Conservation (phyloP, 352 stramenopile genomes). For the Globisporangium emineosum region DNA sequence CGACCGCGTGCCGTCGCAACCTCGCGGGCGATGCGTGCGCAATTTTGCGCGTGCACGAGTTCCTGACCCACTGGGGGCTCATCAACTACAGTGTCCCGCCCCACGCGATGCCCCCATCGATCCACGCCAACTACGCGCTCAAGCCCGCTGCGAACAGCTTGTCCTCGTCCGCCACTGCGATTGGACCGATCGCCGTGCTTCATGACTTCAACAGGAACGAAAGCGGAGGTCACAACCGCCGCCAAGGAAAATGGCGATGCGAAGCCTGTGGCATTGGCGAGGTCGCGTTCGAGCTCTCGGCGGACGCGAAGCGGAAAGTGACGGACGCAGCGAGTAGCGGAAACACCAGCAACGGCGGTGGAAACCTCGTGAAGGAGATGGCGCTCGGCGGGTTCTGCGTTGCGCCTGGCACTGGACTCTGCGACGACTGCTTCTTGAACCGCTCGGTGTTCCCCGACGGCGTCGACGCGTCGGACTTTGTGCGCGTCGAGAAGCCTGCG, state of each 20-base stretch:
- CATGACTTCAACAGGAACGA: constrained; percentile 17
- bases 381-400: constrained; percentile 41
- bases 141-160: constrained; percentile 20
- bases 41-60: constrained; percentile 85
- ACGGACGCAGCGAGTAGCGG: constrained; percentile 16
- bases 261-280: constrained; percentile 41
- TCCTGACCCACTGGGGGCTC: constrained; percentile 81
- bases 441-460: constrained; percentile 50
- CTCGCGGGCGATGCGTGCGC: constrained; percentile 75
- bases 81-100: constrained; percentile 85
- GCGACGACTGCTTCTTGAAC: constrained; percentile 61
- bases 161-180: neutral
- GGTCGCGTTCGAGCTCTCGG: constrained; percentile 54
- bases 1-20: constrained; percentile 79
- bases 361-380: constrained; percentile 32
- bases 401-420: constrained; percentile 59
- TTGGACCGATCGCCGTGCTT: constrained; percentile 30
- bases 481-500: constrained; percentile 24
- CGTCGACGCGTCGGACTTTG: constrained; percentile 63
- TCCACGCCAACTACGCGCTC: constrained; percentile 62
- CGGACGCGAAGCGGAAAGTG: constrained; percentile 57
- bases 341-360: constrained; percentile 11
- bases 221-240: neutral
- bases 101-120: constrained; percentile 52
- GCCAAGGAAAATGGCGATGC: constrained; percentile 21